These are phyloP conservation scores for Vinca major DNA, from an alignment of 305 asterid genomes.

Conservation along the genomic window DNA sequence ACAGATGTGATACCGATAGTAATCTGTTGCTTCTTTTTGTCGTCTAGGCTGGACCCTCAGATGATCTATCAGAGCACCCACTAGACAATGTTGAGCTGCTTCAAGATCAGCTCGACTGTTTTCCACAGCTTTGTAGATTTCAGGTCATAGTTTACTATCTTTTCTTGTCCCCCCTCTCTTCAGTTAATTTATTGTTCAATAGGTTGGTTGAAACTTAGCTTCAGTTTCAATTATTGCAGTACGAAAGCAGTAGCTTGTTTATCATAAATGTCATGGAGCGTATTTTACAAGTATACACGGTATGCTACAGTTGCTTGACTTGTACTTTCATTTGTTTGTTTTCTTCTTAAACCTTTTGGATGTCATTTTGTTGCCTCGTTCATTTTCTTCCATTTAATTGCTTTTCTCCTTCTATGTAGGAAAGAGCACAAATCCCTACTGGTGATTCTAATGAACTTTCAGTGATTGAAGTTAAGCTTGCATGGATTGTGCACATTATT, in stretches of 20 bases:
- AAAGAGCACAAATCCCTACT: conserved; percentile 62
- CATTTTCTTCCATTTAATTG: background rate
- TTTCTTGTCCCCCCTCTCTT: conserved; percentile 1
- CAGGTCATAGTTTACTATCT: conserved; percentile 41
- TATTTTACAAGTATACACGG: conserved; percentile 72
- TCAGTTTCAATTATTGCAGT: conserved; percentile 42
- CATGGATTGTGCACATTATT: conserved; percentile 92
- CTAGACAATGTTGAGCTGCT: conserved; percentile 96
- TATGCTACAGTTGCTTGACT: conserved; percentile 26
- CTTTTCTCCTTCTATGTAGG: conserved; percentile 33
- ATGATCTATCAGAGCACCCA: conserved; percentile 87
- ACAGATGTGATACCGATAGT: conserved; percentile 7
- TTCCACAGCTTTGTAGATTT: conserved; percentile 89
- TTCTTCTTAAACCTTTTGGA: background rate
- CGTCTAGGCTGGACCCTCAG: conserved; percentile 57
- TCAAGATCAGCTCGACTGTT: conserved; percentile 94
- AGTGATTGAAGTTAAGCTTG: conserved; percentile 76
- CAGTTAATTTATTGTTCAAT: conserved; percentile 3
- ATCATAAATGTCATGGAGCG: conserved; percentile 86
- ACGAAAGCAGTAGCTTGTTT: conserved; percentile 89
- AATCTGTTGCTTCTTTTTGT: conserved; percentile 17
- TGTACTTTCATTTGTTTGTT: background rate
- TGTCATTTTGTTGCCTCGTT: background rate
- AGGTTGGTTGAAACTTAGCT: conserved; percentile 6
- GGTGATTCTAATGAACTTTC: conserved; percentile 62